phyloP scores from a whole-genome alignment of 176 grass and related monocot species.

The Themeda triandra region DNA sequence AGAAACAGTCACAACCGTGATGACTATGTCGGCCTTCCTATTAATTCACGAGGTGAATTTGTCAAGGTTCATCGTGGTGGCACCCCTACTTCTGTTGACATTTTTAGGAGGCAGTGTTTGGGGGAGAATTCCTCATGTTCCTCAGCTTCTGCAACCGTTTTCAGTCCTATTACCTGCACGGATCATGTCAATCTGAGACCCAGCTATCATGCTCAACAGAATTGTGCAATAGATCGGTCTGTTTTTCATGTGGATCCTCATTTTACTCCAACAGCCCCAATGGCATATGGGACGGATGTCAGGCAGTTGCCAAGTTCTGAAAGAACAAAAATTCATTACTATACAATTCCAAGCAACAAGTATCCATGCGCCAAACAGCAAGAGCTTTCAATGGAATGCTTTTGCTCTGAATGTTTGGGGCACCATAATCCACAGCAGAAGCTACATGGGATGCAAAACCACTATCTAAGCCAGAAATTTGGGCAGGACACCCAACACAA shows the following conservation, averaged over 20 bases:
- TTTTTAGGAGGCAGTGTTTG: conserved; percentile 39
- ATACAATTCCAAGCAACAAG: conserved; percentile 19
- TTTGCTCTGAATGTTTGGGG: conserved; percentile 26
- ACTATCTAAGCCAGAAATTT: conserved; percentile 17
- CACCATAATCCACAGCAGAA: conserved; percentile 29
- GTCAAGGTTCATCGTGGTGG: conserved; percentile 55
- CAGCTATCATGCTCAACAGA: conserved; percentile 24
- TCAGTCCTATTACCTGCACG: conserved; percentile 7
- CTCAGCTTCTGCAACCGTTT: conserved; percentile 33
- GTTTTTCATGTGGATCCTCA: conserved; percentile 43
- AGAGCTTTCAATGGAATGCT: conserved; percentile 21
- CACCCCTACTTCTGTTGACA: conserved; percentile 29
- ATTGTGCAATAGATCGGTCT: conserved; percentile 43
- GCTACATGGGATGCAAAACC: conserved; percentile 27
- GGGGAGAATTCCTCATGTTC: conserved; percentile 25
- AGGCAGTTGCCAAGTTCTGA: conserved; percentile 50
- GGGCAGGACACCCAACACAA: conserved; percentile 27
- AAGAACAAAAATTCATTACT: conserved; percentile 43
- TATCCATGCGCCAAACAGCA: conserved; percentile 17
- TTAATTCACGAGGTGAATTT: conserved; percentile 91
- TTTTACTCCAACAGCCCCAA: conserved; percentile 25
- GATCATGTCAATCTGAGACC: conserved; percentile 43
- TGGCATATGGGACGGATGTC: conserved; percentile 36
- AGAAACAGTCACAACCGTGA: conserved; percentile 31
- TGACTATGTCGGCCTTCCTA: conserved; percentile 66